phyloP scores from a whole-genome alignment of 331 rosid genomes.

The Malus hybrid region DNA sequence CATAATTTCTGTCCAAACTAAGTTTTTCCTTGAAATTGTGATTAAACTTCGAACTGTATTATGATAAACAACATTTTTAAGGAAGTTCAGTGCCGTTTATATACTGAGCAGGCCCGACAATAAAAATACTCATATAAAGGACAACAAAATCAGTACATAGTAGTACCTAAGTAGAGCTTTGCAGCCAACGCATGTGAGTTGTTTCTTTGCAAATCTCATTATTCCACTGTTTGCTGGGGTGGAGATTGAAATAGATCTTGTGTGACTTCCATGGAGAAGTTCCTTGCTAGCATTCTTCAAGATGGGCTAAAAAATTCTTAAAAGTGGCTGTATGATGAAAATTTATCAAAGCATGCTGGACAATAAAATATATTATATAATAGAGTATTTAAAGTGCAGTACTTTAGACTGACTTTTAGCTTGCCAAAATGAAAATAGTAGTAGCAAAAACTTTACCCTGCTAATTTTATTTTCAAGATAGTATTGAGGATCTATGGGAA shows the following conservation, averaged over 20 bases:
- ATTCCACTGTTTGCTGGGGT: conserved; percentile 90
- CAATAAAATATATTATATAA: conserved; percentile 2
- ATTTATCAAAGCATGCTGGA: conserved; percentile 8
- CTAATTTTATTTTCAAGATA: conserved; percentile 96
- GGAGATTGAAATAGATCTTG: conserved; percentile 85
- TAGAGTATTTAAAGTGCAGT: not conserved
- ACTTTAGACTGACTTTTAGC: not conserved
- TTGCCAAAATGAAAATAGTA: not conserved
- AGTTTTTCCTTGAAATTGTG: not conserved
- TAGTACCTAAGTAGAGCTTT: conserved; percentile 83
- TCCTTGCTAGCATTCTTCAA: conserved; percentile 91
- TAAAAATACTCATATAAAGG: not conserved
- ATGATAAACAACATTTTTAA: not conserved
- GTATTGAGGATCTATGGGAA: conserved; percentile 94
- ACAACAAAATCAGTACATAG: not conserved
- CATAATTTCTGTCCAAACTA: not conserved
- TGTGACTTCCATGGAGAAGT: conserved; percentile 96
- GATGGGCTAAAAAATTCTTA: conserved; percentile 92
- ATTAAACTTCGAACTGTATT: not conserved
- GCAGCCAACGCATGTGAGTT: conserved; percentile 86
- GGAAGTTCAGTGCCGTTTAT: not conserved
- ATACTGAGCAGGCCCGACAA: not conserved
- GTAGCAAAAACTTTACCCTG: conserved; percentile 46
- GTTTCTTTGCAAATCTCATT: conserved; percentile 87
- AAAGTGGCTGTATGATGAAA: conserved; percentile 67